Evolutionary conservation across 306 rosid genomes (phyloP), one percentile per base, ranked within the genome.

Genomic region (Gillenia trifoliata): DNA sequence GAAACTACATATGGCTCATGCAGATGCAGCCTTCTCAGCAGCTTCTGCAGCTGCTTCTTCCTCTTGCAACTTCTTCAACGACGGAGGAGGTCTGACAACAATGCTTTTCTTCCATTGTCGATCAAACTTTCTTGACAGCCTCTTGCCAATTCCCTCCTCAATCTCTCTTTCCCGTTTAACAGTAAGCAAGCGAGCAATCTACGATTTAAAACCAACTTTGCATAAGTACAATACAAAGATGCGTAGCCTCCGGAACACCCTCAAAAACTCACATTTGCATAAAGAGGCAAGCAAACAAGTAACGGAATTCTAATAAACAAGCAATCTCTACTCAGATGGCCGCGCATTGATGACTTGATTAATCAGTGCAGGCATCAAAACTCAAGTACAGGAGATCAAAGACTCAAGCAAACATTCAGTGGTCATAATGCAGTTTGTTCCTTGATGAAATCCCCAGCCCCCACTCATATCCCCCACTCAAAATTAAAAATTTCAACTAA

Each of bases 101-200:
- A 94, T 91, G 87, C 83, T 87, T 71, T 50, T 90, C 96, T 87
- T 92, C 99, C 99, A 92, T 79, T 87, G 65, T 41, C 84, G 82
- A 69, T 95, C 98, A 4, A 92, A 81, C 87, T 95, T 95, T 84
- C 99, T 85, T 26, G 99, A 95, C 80, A 90, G 79, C 77, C 99
- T 82, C 86, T 92, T 95, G 29, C 76, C 80, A 11, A 92, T 88
- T 56, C 99, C 99, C 73, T 89, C 90, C 74, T 92, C 99, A 5
- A 92, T 55, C 85, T 95, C 97, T 85, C 98, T 87, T 87, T 95
- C 99, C 15, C 97, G 86, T 85, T 82, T 90, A 66, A 92, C 96
- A 8, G 99, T 95, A 29, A 92, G 97, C 96, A 95, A 73, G 40
- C 99, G 96, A 79, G 99, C 93, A 88, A 90, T 50, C 99, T 92